phyloP scores from a whole-genome alignment of 495 filamentous ascomycete species.

The Podospora tetraspora region DNA sequence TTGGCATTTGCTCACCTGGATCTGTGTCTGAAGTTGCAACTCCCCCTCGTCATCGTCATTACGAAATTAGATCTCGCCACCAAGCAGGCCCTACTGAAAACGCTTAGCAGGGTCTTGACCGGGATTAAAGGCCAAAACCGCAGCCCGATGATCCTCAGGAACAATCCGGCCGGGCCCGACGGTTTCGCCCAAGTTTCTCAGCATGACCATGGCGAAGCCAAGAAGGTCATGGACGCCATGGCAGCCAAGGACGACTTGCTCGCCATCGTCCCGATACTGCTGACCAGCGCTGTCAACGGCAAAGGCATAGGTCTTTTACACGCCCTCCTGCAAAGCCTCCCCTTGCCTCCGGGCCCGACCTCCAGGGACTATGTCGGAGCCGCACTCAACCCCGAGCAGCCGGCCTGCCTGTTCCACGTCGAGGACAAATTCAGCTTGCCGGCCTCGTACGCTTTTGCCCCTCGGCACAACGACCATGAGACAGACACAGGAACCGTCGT shows the following conservation, averaged over 20 bases:
- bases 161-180: constrained; percentile 31
- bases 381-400: constrained; percentile 45
- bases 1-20: constrained; percentile 76
- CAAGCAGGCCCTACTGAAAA: constrained; percentile 59
- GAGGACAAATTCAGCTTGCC: constrained; percentile 69
- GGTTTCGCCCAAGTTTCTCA: constrained; percentile 34
- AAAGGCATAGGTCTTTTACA: constrained; percentile 76
- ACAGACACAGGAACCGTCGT: constrained; percentile 56
- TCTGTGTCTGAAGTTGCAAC: constrained; percentile 70
- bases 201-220: constrained; percentile 48
- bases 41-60: constrained; percentile 73
- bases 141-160: constrained; percentile 63
- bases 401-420: constrained; percentile 68
- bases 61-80: constrained; percentile 89
- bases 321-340: constrained; percentile 71
- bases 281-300: constrained; percentile 84
- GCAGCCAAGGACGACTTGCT: constrained; percentile 41
- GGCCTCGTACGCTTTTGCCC: constrained; percentile 39
- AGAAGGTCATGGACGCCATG: constrained; percentile 44
- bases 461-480: constrained; percentile 31
- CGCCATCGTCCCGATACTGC: constrained; percentile 70
- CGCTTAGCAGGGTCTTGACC: constrained; percentile 67
- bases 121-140: constrained; percentile 68
- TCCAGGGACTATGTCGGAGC: constrained; percentile 39
- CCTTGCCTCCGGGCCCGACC: constrained; percentile 57